A percentile compares a stretch with the other conserved stretches of the same genome.
These are phyloP conservation scores for Otatea glauca DNA, from an alignment of 176 grass and related monocot species.

Conservation along the genomic window DNA sequence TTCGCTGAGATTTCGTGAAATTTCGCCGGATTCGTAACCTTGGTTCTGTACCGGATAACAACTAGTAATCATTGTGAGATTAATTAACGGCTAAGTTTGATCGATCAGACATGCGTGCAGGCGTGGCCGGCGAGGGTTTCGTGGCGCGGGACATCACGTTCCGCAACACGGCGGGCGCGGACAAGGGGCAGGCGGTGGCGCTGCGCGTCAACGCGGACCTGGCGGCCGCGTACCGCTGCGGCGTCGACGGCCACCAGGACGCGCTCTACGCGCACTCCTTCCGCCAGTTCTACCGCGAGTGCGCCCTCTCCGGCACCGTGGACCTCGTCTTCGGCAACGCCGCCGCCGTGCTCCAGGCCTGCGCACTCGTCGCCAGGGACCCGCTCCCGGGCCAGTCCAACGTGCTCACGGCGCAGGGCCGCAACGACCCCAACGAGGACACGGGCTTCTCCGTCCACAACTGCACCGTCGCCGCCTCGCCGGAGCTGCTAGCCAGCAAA, in stretches of 20 bases:
- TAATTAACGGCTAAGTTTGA: background rate
- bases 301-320: conserved; percentile 71
- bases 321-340: conserved; percentile 89
- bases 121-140: conserved; percentile 71
- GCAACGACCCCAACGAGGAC: conserved; percentile 64
- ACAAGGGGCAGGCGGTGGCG: conserved; percentile 74
- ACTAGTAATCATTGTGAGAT: no score
- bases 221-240: conserved; percentile 65
- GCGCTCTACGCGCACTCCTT: conserved; percentile 84
- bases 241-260: conserved; percentile 73
- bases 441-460: conserved; percentile 71
- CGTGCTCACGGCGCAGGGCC: conserved; percentile 66
- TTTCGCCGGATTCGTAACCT: no score
- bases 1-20: no score
- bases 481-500: conserved; percentile 10
- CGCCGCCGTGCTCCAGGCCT: conserved; percentile 78
- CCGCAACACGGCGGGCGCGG: conserved; percentile 78
- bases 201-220: conserved; percentile 72
- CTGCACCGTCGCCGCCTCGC: conserved; percentile 58
- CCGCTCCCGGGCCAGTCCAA: conserved; percentile 60
- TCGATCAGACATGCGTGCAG: conserved; percentile 31
- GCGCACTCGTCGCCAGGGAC: conserved; percentile 52
- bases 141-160: conserved; percentile 72
- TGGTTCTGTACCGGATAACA: background rate
- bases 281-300: conserved; percentile 89